Conservation (phyloP, 2,329 filamentous ascomycete genomes). For the Magnaporthiopsis rhizophila region DNA sequence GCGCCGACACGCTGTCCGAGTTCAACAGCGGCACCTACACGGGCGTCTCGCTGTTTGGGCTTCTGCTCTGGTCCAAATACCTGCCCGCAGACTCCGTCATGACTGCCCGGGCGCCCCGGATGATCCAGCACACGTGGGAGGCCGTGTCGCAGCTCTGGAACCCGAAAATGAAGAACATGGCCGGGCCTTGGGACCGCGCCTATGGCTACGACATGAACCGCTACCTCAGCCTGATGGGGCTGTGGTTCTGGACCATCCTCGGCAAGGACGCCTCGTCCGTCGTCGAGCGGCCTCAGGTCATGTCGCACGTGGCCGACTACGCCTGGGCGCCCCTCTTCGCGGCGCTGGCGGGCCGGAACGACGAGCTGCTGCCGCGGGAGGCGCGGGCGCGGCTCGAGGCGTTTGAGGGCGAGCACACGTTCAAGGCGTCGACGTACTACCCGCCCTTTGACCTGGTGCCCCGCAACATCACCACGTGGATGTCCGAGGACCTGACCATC, state of each 20-base stretch:
- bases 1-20: slow-evolving; percentile 49
- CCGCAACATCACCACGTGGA: slow-evolving; percentile 52
- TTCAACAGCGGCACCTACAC: slow-evolving; percentile 58
- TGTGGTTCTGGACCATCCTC: slow-evolving; percentile 51
- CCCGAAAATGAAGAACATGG: slow-evolving; percentile 50
- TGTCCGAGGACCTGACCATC: slow-evolving; percentile 48
- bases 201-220: slow-evolving; percentile 59
- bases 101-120: slow-evolving; percentile 38
- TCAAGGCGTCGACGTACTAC: slow-evolving; percentile 43
- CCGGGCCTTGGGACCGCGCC: slow-evolving; percentile 55
- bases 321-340: slow-evolving; percentile 49
- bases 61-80: slow-evolving; percentile 51
- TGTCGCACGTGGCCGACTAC: slow-evolving; percentile 52
- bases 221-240: slow-evolving; percentile 48
- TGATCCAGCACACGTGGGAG: slow-evolving; percentile 46
- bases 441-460: slow-evolving; percentile 49
- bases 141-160: slow-evolving; percentile 46
- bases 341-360: slow-evolving; percentile 42
- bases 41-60: slow-evolving; percentile 50
- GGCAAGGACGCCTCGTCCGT: slow-evolving; percentile 36
- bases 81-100: slow-evolving; percentile 44
- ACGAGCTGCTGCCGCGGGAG: slow-evolving; percentile 33
- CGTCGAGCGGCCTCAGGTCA: slow-evolving; percentile 20
- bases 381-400: slow-evolving; percentile 30
- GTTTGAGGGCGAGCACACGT: slow-evolving; percentile 47